phyloP scores from a whole-genome alignment of 2,329 filamentous ascomycete genomes.

The Colletotrichum lini region DNA sequence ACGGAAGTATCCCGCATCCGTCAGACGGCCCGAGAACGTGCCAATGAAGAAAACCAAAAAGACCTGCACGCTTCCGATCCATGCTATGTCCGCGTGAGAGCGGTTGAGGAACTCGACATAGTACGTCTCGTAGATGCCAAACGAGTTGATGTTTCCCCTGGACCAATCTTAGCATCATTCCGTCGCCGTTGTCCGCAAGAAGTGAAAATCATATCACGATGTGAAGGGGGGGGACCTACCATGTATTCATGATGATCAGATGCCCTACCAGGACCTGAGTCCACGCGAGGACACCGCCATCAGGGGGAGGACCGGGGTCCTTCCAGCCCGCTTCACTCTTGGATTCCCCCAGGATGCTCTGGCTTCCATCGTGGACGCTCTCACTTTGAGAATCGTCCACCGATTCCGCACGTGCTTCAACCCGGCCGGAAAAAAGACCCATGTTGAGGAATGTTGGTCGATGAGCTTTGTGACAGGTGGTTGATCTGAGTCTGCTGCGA shows the following conservation, averaged over 20 bases:
- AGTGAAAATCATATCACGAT: not conserved
- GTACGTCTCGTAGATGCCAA: slow-evolving; percentile 61
- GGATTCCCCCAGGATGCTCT: not conserved
- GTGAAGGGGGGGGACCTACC: not conserved
- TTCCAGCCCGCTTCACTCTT: not conserved
- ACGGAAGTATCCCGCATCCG: slow-evolving; percentile 60
- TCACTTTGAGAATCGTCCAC: slow-evolving; percentile 6
- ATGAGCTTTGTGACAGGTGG: not conserved
- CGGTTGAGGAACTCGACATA: slow-evolving; percentile 54
- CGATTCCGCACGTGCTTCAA: not conserved
- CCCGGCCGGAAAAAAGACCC: not conserved
- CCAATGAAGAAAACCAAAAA: slow-evolving; percentile 59
- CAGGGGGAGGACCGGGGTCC: slow-evolving; percentile 28
- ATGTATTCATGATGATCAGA: slow-evolving; percentile 19
- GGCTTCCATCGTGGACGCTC: not conserved
- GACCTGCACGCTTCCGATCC: slow-evolving; percentile 61
- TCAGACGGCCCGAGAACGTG: slow-evolving; percentile 57
- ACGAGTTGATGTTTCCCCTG: slow-evolving; percentile 61
- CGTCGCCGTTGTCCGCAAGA: not conserved
- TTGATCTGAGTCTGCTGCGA: not conserved
- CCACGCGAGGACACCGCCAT: slow-evolving; percentile 46
- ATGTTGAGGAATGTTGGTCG: not conserved
- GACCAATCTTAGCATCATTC: not conserved
- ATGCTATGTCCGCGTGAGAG: slow-evolving; percentile 56
- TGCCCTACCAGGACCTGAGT: slow-evolving; percentile 44